Conservation (phyloP, 2,329 filamentous ascomycete species). For the Claviceps purpurea region DNA sequence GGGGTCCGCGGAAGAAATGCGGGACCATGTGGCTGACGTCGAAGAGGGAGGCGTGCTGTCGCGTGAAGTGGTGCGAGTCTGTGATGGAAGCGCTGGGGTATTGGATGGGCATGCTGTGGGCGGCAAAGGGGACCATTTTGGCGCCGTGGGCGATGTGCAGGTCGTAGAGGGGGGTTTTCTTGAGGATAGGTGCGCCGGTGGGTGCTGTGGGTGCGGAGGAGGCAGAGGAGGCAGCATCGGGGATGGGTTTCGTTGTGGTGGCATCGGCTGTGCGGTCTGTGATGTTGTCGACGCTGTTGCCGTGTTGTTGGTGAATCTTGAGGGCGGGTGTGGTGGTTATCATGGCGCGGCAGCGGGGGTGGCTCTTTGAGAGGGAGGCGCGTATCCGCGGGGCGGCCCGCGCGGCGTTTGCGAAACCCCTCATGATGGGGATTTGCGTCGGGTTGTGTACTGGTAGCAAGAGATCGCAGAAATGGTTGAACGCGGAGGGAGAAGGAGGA, state of each 20-base stretch:
- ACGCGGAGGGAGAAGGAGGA: no score
- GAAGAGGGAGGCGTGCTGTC: slow-evolving; percentile 78
- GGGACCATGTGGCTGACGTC: slow-evolving; percentile 97
- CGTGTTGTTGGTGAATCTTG: background rate
- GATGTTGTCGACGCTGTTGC: slow-evolving; percentile 6
- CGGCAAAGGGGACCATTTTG: slow-evolving; percentile 95
- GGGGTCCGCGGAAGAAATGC: slow-evolving; percentile 70
- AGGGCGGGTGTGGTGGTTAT: no score
- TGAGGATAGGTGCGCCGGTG: background rate
- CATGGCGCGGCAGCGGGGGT: background rate
- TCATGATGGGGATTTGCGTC: slow-evolving; percentile 12
- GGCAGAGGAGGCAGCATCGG: slow-evolving; percentile 4
- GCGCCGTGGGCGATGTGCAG: slow-evolving; percentile 65
- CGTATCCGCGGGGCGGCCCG: slow-evolving; percentile 18
- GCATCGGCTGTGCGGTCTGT: slow-evolving; percentile 10
- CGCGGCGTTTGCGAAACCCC: slow-evolving; percentile 17
- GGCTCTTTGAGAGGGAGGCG: slow-evolving; percentile 3
- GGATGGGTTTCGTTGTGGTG: no score
- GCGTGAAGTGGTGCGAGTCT: slow-evolving; percentile 82
- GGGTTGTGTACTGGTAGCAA: background rate
- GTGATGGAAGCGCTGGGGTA: slow-evolving; percentile 66
- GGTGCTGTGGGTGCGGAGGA: background rate
- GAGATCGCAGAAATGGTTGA: no score
- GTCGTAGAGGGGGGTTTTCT: slow-evolving; percentile 63
- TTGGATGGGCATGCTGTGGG: slow-evolving; percentile 84